A percentile compares a stretch with the other conserved stretches of the same genome.
These are phyloP conservation scores for Leishmania turanica DNA, from an alignment of 208 protist species.

Conservation along the genomic window DNA sequence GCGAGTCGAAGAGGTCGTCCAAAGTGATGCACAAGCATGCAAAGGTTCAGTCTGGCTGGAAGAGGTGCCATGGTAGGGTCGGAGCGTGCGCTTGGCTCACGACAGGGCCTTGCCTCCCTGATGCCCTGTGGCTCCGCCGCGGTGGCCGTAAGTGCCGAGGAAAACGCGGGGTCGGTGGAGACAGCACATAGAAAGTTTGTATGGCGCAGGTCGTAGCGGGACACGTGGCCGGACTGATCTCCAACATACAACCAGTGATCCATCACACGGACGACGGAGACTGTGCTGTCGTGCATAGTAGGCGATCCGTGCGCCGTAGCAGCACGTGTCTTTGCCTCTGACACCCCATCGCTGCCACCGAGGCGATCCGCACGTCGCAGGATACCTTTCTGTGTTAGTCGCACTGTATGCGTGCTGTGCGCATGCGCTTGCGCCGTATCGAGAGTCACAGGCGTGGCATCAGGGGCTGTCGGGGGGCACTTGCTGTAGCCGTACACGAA, in stretches of 20 bases:
- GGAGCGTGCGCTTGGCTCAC: neutral
- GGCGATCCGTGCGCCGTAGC: neutral
- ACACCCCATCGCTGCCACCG: neutral
- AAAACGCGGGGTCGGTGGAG: neutral
- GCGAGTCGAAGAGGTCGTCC: neutral
- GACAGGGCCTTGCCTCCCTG: neutral
- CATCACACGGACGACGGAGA: slow-evolving; percentile 22
- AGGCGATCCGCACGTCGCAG: slow-evolving; percentile 18
- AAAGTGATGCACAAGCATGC: slow-evolving; percentile 25
- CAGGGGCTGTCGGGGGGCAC: slow-evolving; percentile 9
- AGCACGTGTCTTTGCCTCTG: neutral
- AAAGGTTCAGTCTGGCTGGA: neutral
- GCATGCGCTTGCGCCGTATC: neutral
- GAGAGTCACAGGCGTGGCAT: slow-evolving; percentile 9
- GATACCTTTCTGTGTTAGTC: slow-evolving; percentile 10
- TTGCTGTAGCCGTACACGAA: slow-evolving; percentile 23
- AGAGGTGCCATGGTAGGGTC: neutral
- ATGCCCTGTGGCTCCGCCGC: neutral
- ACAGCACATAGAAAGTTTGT: slow-evolving; percentile 7
- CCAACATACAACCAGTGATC: slow-evolving; percentile 32
- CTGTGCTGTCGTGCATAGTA: neutral
- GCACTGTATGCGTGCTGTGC: slow-evolving; percentile 10
- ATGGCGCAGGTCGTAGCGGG: slow-evolving; percentile 27
- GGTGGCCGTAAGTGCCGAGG: neutral
- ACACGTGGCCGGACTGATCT: slow-evolving; percentile 25